Percentiles rank a stretch among this genome's conserved stretches.
phyloP scores from a whole-genome alignment of 345 rosid species.

The Eucalyptus victrix region DNA sequence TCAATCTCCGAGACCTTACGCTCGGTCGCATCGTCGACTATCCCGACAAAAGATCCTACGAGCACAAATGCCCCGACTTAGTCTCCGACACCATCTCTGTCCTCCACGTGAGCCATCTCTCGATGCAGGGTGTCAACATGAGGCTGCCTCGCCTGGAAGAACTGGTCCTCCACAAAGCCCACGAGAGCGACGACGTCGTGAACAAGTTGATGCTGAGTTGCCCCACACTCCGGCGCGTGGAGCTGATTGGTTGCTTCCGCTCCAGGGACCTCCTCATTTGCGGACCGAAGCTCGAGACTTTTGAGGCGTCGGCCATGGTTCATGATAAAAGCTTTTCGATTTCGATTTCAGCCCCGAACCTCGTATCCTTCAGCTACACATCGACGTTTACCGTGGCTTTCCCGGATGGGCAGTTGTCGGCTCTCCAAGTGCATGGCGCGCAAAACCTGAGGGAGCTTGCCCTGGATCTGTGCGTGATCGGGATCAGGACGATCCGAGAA shows the following conservation, averaged over 20 bases:
- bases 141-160: background rate
- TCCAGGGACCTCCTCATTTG: background rate
- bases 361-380: background rate
- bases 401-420: background rate
- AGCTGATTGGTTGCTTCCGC: background rate
- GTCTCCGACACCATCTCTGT: background rate
- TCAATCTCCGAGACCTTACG: background rate
- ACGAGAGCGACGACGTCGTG: background rate
- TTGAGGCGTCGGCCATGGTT: background rate
- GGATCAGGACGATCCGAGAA: background rate
- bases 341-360: background rate
- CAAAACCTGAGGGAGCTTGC: background rate
- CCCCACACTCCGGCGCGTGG: background rate
- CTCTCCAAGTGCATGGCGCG: background rate
- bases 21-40: background rate
- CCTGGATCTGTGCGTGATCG: background rate
- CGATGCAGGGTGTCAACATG: background rate
- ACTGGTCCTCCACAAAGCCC: background rate
- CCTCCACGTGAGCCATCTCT: background rate
- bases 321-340: background rate
- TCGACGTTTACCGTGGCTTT: background rate
- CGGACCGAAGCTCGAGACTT: background rate
- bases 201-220: background rate
- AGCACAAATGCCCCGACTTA: background rate
- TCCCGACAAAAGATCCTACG: background rate